Evolutionary conservation across 169 alveolate genomes (phyloP).

Genomic region (Babesia ovis): DNA sequence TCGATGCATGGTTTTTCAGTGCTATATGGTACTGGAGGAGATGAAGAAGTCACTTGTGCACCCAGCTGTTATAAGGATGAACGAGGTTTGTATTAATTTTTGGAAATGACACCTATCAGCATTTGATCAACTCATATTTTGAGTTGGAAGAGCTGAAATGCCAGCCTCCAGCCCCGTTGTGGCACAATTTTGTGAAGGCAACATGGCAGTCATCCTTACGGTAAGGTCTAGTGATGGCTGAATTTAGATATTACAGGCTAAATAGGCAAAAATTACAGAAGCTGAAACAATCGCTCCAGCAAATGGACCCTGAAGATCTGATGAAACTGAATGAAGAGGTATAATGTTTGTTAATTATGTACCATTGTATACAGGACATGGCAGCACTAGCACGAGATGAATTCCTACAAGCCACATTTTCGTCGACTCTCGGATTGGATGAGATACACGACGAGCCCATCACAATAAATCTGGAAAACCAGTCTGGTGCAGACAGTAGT

Average conservation of each 20-base stretch:
- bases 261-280: slow-evolving; percentile 48
- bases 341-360: too few relatives aligned
- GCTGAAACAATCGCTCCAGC: background rate
- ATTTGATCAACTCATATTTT: slow-evolving; percentile 74
- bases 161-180: slow-evolving; percentile 73
- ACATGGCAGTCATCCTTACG: slow-evolving; percentile 72
- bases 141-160: slow-evolving; percentile 77
- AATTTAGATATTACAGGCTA: slow-evolving; percentile 16
- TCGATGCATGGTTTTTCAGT: slow-evolving; percentile 44
- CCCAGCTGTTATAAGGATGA: slow-evolving; percentile 80
- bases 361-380: slow-evolving; percentile 25
- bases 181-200: slow-evolving; percentile 74
- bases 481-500: background rate
- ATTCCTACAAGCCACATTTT: slow-evolving; percentile 36
- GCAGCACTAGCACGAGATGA: slow-evolving; percentile 59
- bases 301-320: slow-evolving; percentile 60
- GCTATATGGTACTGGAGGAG: slow-evolving; percentile 81
- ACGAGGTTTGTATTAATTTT: slow-evolving; percentile 42
- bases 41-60: slow-evolving; percentile 80
- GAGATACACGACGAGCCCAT: slow-evolving; percentile 71
- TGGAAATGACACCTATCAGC: slow-evolving; percentile 5
- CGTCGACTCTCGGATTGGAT: slow-evolving; percentile 50
- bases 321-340: slow-evolving; percentile 45
- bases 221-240: background rate
- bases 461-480: background rate